These are phyloP conservation scores for Neopestalotiopsis clavispora DNA, from an alignment of 2,329 filamentous ascomycete species.

Conservation along the genomic window DNA sequence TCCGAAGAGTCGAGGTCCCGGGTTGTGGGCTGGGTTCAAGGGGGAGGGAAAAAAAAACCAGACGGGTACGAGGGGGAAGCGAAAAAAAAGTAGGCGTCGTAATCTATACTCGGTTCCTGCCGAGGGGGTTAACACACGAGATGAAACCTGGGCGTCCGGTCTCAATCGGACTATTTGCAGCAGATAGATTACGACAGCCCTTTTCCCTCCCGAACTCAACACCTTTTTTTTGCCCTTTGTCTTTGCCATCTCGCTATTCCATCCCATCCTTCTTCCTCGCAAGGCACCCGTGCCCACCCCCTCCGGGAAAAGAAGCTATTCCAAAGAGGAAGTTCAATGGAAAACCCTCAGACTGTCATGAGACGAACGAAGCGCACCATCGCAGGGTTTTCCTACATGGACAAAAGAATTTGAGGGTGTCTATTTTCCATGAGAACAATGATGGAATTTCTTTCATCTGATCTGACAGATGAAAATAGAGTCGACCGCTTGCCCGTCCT, in stretches of 20 bases:
- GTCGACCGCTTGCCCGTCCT: conserved; percentile 7
- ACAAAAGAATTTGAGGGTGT: background rate
- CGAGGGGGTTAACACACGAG: background rate
- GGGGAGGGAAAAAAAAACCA: no score
- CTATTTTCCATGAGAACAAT: background rate
- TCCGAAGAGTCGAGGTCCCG: background rate
- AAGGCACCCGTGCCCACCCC: background rate
- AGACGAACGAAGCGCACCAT: background rate
- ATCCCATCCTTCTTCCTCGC: background rate
- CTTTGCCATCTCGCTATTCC: background rate
- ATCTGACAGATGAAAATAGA: background rate
- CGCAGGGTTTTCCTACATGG: background rate
- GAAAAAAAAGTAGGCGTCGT: background rate
- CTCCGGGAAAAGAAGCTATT: background rate
- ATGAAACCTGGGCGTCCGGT: background rate
- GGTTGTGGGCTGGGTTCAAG: background rate
- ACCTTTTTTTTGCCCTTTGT: background rate
- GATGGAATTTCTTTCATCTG: background rate
- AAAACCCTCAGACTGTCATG: background rate
- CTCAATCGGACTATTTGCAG: background rate
- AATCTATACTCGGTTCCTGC: conserved; percentile 1
- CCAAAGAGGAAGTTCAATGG: background rate
- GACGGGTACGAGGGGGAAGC: background rate
- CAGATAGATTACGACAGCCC: background rate
- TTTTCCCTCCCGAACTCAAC: background rate